phyloP scores from a whole-genome alignment of 208 protist genomes.

The Leptomonas seymouri region DNA sequence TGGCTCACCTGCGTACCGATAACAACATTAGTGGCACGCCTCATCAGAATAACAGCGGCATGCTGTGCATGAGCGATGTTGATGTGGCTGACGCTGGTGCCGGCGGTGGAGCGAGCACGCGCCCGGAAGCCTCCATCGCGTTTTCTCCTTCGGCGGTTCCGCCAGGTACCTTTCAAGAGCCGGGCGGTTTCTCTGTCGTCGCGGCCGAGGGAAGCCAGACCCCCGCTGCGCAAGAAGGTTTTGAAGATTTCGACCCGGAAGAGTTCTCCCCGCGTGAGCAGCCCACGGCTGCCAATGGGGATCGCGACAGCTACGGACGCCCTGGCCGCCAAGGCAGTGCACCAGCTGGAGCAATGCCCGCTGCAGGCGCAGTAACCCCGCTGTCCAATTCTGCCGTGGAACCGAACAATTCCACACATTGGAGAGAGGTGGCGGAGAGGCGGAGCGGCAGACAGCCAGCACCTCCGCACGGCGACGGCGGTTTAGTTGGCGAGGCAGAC shows the following conservation, averaged over 20 bases:
- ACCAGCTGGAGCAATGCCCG: not conserved
- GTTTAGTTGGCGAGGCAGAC: not conserved
- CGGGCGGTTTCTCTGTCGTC: not conserved
- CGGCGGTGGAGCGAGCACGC: not conserved
- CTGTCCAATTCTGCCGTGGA: conserved; percentile 6
- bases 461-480: not conserved
- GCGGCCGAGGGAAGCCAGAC: conserved; percentile 29
- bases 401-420: conserved; percentile 11
- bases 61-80: conserved; percentile 42
- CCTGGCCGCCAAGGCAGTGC: not conserved
- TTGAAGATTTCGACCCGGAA: conserved; percentile 22
- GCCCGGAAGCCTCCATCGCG: not conserved
- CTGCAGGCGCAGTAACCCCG: not conserved
- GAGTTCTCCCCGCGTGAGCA: conserved; percentile 42
- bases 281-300: conserved; percentile 1
- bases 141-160: not conserved
- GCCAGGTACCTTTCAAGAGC: conserved; percentile 14
- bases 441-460: not conserved
- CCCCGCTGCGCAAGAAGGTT: conserved; percentile 18
- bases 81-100: conserved; percentile 16
- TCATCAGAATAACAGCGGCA: conserved; percentile 18
- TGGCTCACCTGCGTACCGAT: not conserved
- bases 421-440: not conserved
- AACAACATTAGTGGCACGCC: conserved; percentile 7
- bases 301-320: conserved; percentile 4